Conservation (phyloP, 2,329 filamentous ascomycete genomes). For the Incumbomyces lentus region DNA sequence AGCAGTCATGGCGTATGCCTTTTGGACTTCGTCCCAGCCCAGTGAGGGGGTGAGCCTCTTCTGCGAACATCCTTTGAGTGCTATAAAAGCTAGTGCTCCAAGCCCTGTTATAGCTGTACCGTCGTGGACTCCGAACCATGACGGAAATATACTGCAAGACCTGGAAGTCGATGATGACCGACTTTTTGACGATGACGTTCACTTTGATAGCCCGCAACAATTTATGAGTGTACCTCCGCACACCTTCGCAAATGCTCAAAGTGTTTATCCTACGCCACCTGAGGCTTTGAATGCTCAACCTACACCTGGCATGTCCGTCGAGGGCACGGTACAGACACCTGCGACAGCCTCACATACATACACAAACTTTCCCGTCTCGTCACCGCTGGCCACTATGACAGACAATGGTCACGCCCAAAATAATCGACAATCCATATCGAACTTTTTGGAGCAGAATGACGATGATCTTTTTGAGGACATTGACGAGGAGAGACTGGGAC, state of each 20-base stretch:
- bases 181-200: slow-evolving; percentile 17
- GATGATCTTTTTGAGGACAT: slow-evolving; percentile 52
- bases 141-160: no score
- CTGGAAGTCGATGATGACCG: slow-evolving; percentile 6
- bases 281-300: slow-evolving; percentile 33
- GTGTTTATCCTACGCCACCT: slow-evolving; percentile 46
- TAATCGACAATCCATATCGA: slow-evolving; percentile 17
- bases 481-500: slow-evolving; percentile 43
- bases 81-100: no score
- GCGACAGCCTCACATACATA: slow-evolving; percentile 10
- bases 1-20: slow-evolving; percentile 21
- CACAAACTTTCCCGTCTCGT: slow-evolving; percentile 26
- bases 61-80: no score
- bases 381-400: slow-evolving; percentile 23
- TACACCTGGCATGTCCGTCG: slow-evolving; percentile 23
- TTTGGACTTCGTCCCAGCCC: not conserved
- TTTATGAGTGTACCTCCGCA: slow-evolving; percentile 16
- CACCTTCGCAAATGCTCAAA: slow-evolving; percentile 15
- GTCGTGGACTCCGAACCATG: no score
- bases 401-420: slow-evolving; percentile 18
- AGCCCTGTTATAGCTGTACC: no score
- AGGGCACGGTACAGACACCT: slow-evolving; percentile 22
- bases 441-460: not conserved
- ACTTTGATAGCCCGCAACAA: slow-evolving; percentile 18
- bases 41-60: not conserved